Base-by-base conservation (phyloP, 2,329 filamentous ascomycete genomes). In the Alternaria sp. region DNA sequence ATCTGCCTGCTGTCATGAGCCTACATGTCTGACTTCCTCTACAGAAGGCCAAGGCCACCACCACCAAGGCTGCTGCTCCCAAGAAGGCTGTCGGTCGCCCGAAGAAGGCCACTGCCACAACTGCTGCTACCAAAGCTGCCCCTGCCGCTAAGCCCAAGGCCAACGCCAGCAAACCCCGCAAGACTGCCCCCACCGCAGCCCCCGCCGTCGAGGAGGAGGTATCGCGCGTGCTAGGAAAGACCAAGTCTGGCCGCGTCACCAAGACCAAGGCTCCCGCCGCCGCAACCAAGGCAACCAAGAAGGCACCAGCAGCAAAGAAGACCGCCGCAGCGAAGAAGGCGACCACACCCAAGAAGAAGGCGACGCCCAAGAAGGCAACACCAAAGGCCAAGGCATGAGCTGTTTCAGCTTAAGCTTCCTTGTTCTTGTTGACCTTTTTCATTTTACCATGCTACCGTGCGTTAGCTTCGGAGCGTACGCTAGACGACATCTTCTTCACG, bases 171-270 rank as follows among this genome's bases (percentile, higher is more conserved):
- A 82, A 81, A 73, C 77, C 80, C 26, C 79, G 82, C 70, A 86
- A 86, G 73, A 81, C 85, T 44, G 79, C 66, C 4, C 50, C 70
- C 36, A 89, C 88, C 11, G 87, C 89, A 30, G 79, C 65, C 9
- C 87, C 89, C 61, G 90, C 90, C 68, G 84, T 91, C 53, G 86
- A 89, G 61, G 89, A 93, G 71, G 89, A 91, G 82, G 85, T 89
- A 67, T 76, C 83, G 21, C 89, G 89, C 75, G 85, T 90, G 52
- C 83, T 93, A 56, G 88, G 87, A 79, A 94, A 92, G 88, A 94
- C 93, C 80, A 96, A 96, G 88, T 90, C 92, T 57, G 93, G 93
- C 52, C 91, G 93, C 71, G 91, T 96, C 73, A 88, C 90, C 73
- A 96, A 96, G 88, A 84, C 86, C 23, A 83, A 85, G 40, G 82